Conservation (phyloP, 257 asterid species). For the Solanum medicagineum region DNA sequence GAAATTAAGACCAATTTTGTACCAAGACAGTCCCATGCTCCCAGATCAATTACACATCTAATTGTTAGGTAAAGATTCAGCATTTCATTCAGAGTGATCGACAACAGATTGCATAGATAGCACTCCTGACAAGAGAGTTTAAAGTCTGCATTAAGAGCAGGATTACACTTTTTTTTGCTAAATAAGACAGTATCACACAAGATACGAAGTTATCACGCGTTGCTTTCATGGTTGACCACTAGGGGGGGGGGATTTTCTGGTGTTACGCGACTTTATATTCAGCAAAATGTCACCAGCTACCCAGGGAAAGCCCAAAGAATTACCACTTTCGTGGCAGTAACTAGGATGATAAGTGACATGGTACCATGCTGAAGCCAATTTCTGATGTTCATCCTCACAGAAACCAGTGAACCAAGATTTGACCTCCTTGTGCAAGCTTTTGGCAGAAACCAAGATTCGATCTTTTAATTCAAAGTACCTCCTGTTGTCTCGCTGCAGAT, state of each 20-base stretch:
- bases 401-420: constrained; percentile 50
- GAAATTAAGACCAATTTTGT: background rate
- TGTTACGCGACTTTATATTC: constrained; percentile 32
- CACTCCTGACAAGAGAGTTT: background rate
- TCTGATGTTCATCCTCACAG: constrained; percentile 24
- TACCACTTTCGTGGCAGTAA: constrained; percentile 27
- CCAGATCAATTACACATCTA: background rate
- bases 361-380: constrained; percentile 90
- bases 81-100: background rate
- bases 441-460: constrained; percentile 55
- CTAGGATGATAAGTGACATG: constrained; percentile 53
- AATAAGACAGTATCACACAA: background rate
- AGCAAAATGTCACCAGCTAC: constrained; percentile 58
- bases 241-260: background rate
- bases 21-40: background rate
- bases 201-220: background rate
- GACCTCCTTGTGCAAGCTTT: constrained; percentile 63
- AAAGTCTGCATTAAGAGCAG: background rate
- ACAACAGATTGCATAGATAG: background rate
- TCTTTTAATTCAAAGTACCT: constrained; percentile 75
- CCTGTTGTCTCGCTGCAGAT: constrained; percentile 69
- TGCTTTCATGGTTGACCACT: background rate
- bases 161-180: background rate
- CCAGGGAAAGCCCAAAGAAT: constrained; percentile 92
- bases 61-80: background rate